These are phyloP conservation scores for Madurella mycetomatis DNA, from an alignment of 2,329 filamentous ascomycete genomes.

Conservation along the genomic window DNA sequence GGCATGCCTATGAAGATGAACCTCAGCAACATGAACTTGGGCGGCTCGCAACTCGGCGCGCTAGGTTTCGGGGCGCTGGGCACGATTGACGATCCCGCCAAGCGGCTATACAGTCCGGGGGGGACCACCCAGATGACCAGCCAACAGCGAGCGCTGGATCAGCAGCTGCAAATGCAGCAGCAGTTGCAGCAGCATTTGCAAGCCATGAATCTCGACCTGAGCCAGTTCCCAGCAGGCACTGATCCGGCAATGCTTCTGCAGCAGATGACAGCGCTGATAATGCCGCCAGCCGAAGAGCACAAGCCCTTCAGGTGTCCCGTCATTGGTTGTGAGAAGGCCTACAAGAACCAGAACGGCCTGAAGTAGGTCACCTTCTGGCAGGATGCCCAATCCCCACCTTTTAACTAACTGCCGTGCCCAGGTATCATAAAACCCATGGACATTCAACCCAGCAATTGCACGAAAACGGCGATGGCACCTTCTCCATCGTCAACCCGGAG, in stretches of 20 bases:
- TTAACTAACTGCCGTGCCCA: conserved; percentile 33
- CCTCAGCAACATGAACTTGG: conserved; percentile 58
- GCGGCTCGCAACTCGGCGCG: conserved; percentile 46
- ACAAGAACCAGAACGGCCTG: conserved; percentile 98
- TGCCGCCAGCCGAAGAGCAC: conserved; percentile 74
- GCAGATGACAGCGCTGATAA: conserved; percentile 56
- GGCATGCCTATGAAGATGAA: conserved; percentile 56
- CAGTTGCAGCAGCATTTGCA: conserved; percentile 62
- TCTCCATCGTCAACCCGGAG: conserved; percentile 95
- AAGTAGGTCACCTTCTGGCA: conserved; percentile 59
- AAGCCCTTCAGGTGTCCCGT: conserved; percentile 98
- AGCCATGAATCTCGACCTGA: conserved; percentile 68
- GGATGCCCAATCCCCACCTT: background rate
- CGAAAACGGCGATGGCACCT: conserved; percentile 94
- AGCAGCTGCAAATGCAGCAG: conserved; percentile 58
- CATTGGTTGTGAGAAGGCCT: conserved; percentile 97
- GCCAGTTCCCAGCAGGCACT: conserved; percentile 71
- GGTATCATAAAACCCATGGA: conserved; percentile 74
- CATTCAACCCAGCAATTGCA: conserved; percentile 96
- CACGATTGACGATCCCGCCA: conserved; percentile 86
- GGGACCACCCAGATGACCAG: conserved; percentile 57
- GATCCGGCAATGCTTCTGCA: conserved; percentile 59
- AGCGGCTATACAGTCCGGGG: conserved; percentile 83
- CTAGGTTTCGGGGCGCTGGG: conserved; percentile 53
- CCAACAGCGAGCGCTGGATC: conserved; percentile 56